Evolutionary conservation across 2,329 filamentous ascomycete species (phyloP).

Genomic region (Neonectria sp.): DNA sequence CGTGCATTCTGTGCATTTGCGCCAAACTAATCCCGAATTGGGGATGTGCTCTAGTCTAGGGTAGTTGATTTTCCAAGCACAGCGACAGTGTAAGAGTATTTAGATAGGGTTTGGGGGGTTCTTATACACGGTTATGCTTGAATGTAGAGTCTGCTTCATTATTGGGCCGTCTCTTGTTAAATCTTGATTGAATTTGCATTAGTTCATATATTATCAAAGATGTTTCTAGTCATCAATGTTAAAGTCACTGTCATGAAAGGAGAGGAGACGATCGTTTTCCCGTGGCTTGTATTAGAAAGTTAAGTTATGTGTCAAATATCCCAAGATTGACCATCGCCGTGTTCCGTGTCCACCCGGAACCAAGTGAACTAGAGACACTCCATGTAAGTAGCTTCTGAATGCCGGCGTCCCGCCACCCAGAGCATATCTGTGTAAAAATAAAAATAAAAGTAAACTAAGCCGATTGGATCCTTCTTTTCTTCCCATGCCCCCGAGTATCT

Average conservation of each 20-base stretch:
- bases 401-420: conserved; percentile 42
- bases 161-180: not conserved
- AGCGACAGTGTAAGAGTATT: not conserved
- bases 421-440: conserved; percentile 33
- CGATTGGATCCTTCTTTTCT: not conserved
- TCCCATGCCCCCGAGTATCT: not conserved
- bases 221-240: too few relatives aligned
- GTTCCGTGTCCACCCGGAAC: conserved; percentile 17
- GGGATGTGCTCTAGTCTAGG: not conserved
- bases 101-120: not conserved
- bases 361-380: conserved; percentile 12
- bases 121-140: not conserved
- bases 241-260: not conserved
- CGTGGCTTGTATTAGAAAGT: conserved; percentile 45
- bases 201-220: too few relatives aligned
- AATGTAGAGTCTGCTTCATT: conserved; percentile 1
- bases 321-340: conserved; percentile 4
- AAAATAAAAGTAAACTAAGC: conserved; percentile 11
- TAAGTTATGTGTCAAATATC: conserved; percentile 26
- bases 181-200: too few relatives aligned
- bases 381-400: conserved; percentile 34
- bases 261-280: not conserved
- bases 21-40: not conserved
- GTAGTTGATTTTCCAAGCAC: not conserved
- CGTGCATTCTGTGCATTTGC: not conserved